Evolutionary conservation across 495 filamentous ascomycete species (phyloP), one percentile per base, ranked within the genome.

Genomic region (Talaromyces borbonicus): DNA sequence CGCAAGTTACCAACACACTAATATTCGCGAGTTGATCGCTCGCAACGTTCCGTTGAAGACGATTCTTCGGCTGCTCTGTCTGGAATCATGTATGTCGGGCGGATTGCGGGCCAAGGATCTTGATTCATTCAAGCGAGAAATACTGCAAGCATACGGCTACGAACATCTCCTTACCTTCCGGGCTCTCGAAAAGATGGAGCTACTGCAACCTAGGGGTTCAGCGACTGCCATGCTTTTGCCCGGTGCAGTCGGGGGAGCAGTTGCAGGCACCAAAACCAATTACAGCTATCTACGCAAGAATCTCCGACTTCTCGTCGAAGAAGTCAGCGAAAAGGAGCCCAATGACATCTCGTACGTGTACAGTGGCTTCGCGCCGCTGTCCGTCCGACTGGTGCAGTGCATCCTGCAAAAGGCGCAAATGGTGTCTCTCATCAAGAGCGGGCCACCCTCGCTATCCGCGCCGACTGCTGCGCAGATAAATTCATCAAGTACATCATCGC

Each of bases 321-420:
- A 99, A 60, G 90, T 97, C 47, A 90, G 94, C 57, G 93, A 97
- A 60, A 81, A 90, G 36, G 87, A 95, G n/a, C 93, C 93, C 7
- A 82, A 90, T 53, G 93, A 99, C 50, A 85, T 97, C 50, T 86
- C 93, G 8, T 99, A 97, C 57, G 90, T 94, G 26, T 99, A 95
- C 69, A 90, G 85, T 52, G 93, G 93, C 36, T 97, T 96, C 59
- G 93, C 93, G 5, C 92, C 93, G 2, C 75, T 99, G 18, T 93
- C 85, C 46, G 74, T 97, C 49, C 85, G 93, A 12, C 77, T 99
- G 14, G 83, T 99, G n/a, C 93, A 99, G 65, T 92, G 85, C 53
- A 74, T 97, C 26, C 62, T 97, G 44, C 90, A 97, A 62, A 99
- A 99, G 62, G 78, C 80, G 33, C 84, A 86, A 50, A 72, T 90